Evolutionary conservation across 83 land plant genomes (phyloP).

Genomic region (Diphasiastrum complanatum): DNA sequence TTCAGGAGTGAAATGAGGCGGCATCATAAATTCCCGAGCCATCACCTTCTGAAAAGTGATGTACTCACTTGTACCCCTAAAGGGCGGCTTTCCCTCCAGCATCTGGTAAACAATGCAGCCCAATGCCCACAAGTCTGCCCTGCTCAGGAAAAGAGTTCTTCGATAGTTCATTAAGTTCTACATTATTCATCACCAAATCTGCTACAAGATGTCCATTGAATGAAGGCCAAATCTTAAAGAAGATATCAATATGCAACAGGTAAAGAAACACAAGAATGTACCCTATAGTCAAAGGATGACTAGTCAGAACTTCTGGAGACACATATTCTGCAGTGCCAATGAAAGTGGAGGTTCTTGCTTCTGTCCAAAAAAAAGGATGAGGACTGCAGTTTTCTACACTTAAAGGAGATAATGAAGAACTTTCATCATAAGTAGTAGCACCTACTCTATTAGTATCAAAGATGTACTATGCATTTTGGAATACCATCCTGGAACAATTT

Average conservation of each 20-base stretch:
- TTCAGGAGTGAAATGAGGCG: slow-evolving; percentile 67
- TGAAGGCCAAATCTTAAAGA: background rate
- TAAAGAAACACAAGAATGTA: slow-evolving; percentile 9
- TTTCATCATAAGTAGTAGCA: background rate
- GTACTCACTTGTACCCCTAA: slow-evolving; percentile 97
- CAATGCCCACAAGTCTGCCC: slow-evolving; percentile 97
- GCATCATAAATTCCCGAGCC: slow-evolving; percentile 74
- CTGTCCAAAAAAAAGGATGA: slow-evolving; percentile 27
- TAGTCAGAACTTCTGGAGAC: slow-evolving; percentile 92
- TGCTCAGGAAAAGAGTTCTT: slow-evolving; percentile 38
- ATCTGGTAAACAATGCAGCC: slow-evolving; percentile 97
- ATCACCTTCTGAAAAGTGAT: slow-evolving; percentile 91
- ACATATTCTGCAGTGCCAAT: slow-evolving; percentile 99
- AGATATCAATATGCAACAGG: slow-evolving; percentile 8
- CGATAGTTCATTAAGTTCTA: slow-evolving; percentile 13
- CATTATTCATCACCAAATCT: background rate
- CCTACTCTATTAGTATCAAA: no score
- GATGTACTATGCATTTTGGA: no score
- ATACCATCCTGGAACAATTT: no score
- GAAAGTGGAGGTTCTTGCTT: slow-evolving; percentile 83
- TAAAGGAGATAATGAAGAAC: background rate
- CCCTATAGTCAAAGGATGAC: slow-evolving; percentile 80
- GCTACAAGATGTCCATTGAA: background rate
- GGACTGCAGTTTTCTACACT: background rate
- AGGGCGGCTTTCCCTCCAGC: slow-evolving; percentile 97